Base-by-base conservation (phyloP, 2,329 filamentous ascomycete species). In the Phialocephala sp. region DNA sequence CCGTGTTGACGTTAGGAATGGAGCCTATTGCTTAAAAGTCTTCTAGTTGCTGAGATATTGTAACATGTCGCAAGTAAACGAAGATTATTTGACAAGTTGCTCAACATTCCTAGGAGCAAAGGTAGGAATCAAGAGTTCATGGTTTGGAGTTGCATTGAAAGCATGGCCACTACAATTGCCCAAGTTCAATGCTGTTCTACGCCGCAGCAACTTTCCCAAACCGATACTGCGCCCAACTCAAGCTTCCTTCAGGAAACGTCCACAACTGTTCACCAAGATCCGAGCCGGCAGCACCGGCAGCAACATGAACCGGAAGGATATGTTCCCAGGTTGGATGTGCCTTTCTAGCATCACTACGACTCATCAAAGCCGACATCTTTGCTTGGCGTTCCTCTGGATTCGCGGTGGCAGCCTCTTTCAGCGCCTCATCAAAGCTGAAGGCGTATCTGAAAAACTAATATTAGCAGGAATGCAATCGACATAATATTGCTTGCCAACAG, bases 311-410 rank as follows among this genome's bases (percentile, higher is more conserved):
- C 0, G 87, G 87, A 64, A 89, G 74, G 60, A 89, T 73, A 78
- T 89, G 87, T 50, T 89, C 87, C 69, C 88, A 83, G 2, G 78
- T 83, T 20, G 87, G 87, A 79, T 90, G 87, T 14, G 87, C 87
- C 74, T 83, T 80, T 67, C 85, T 82, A 1, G 85, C 85, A 80
- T 88, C 85, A 12, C 72, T 72, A 37, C 83, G 77, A 68, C 77
- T 78, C 71, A 85, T 65, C 69, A 86, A 69, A 37, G 76, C 78
- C 62, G 73, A 74, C 79, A 85, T 80, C 6, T 77, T 79, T 70
- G 54, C 60, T 39, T 65, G 61, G 50, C 66, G 67, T 62, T 67
- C 65, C 56, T 66, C 61, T 59, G 65, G 67, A 11, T 63, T 62
- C 37, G 65, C 47, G 11, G 63, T 62, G 12, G 67, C 72, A 11